A percentile compares a stretch with the other conserved stretches of the same genome.
Evolutionary conservation across 2,329 filamentous ascomycete genomes (phyloP).

Genomic region (Epichloe hybrida): DNA sequence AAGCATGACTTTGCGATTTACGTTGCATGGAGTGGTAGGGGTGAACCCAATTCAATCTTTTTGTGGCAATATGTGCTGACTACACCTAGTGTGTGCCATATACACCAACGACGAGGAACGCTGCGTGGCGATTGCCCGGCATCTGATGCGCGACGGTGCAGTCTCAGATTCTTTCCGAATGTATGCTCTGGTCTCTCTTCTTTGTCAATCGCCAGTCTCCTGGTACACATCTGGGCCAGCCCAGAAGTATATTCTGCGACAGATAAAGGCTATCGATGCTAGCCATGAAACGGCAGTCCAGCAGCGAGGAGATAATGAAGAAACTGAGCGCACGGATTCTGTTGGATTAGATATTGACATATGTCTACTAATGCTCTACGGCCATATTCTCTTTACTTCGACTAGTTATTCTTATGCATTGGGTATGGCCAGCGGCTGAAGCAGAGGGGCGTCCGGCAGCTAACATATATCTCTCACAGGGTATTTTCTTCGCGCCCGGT

Average conservation of each 20-base stretch:
- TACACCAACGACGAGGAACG: constrained; percentile 67
- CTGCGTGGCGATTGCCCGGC: constrained; percentile 59
- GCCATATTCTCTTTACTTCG: constrained; percentile 74
- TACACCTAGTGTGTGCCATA: constrained; percentile 59
- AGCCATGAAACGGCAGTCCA: constrained; percentile 29
- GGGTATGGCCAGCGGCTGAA: constrained; percentile 27
- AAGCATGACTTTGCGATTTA: constrained; percentile 59
- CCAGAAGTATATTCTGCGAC: constrained; percentile 82
- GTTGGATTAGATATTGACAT: constrained; percentile 47
- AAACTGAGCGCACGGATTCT: background rate
- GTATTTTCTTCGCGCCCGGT: constrained; percentile 70
- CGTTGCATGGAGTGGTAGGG: constrained; percentile 60
- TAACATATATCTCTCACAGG: constrained; percentile 25
- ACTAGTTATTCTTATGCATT: constrained; percentile 73
- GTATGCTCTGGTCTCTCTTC: constrained; percentile 62
- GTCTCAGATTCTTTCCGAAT: constrained; percentile 77
- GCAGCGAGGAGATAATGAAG: constrained; percentile 13
- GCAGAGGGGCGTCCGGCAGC: background rate
- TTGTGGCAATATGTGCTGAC: background rate
- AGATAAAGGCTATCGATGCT: constrained; percentile 80
- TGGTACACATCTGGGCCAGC: constrained; percentile 71
- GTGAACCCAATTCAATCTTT: background rate
- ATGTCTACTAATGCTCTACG: constrained; percentile 75
- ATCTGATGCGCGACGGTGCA: constrained; percentile 71
- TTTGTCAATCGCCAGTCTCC: constrained; percentile 58